phyloP scores from a whole-genome alignment of 768 basidiomycete species.

The Kwoniella heveanensis region DNA sequence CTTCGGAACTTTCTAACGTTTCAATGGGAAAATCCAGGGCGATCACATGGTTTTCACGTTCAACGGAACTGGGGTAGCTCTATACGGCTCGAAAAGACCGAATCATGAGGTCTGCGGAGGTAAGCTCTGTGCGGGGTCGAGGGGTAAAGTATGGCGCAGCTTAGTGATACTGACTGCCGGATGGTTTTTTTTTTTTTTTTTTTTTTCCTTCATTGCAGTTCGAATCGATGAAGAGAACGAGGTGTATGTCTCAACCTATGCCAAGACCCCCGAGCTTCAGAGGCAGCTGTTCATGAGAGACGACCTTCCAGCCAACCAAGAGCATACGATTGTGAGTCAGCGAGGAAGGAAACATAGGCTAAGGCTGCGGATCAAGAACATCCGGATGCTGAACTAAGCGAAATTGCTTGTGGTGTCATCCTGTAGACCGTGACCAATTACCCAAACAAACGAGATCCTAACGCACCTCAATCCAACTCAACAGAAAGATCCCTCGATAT shows the following conservation, averaged over 20 bases:
- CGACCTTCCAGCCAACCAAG: slow-evolving; percentile 16
- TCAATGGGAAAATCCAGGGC: slow-evolving; percentile 31
- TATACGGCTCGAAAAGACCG: slow-evolving; percentile 28
- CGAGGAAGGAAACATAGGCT: no score
- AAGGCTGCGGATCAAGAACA: no score
- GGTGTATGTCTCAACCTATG: not conserved
- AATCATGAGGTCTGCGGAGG: slow-evolving; percentile 33
- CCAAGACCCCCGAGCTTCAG: slow-evolving; percentile 9
- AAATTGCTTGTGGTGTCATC: no score
- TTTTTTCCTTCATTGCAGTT: no score
- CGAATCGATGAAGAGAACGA: slow-evolving; percentile 4
- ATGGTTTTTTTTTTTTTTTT: no score
- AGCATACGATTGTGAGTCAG: slow-evolving; percentile 34
- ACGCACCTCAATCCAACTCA: slow-evolving; percentile 5
- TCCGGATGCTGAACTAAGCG: no score
- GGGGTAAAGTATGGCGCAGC: no score
- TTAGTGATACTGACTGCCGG: no score
- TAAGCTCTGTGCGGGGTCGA: no score
- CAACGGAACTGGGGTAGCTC: slow-evolving; percentile 34
- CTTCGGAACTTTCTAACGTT: no score
- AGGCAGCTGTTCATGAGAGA: slow-evolving; percentile 11
- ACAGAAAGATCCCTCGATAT: slow-evolving; percentile 34
- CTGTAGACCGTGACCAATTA: slow-evolving; percentile 8
- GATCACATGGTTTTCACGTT: slow-evolving; percentile 30
- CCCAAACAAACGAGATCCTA: slow-evolving; percentile 13